Evolutionary conservation across 2,329 filamentous ascomycete species (phyloP).

Genomic region (Botrytis hyacinthi): DNA sequence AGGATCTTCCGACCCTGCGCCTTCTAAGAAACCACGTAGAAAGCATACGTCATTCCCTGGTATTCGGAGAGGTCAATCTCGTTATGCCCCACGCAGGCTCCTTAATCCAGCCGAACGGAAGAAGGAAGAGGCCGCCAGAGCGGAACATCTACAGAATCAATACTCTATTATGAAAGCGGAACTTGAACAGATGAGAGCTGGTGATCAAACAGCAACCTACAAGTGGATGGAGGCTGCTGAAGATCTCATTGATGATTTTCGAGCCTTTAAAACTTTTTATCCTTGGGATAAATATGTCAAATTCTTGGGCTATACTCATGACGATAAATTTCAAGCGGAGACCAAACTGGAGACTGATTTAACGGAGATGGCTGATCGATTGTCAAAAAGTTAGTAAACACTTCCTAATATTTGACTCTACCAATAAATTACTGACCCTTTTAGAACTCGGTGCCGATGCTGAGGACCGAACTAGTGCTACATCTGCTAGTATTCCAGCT

Average conservation of each 20-base stretch:
- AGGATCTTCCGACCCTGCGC: conserved; percentile 2
- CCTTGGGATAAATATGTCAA: conserved; percentile 64
- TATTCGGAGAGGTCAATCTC: conserved; percentile 6
- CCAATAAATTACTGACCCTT: conserved; percentile 22
- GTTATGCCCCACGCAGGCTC: conserved; percentile 19
- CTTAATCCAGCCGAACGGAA: conserved; percentile 40
- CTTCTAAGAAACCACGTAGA: conserved; percentile 19
- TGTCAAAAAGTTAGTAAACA: conserved; percentile 32
- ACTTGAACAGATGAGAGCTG: conserved; percentile 38
- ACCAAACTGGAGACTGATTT: conserved; percentile 35
- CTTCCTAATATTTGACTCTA: background rate
- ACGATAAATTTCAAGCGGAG: conserved; percentile 28
- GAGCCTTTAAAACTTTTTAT: conserved; percentile 62
- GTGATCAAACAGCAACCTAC: conserved; percentile 28
- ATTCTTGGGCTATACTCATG: conserved; percentile 48
- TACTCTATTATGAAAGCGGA: conserved; percentile 46
- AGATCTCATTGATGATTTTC: conserved; percentile 61
- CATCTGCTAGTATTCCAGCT: conserved; percentile 30
- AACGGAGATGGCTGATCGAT: conserved; percentile 34
- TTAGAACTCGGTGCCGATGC: conserved; percentile 33
- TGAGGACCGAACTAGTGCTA: conserved; percentile 22
- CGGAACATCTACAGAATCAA: conserved; percentile 39
- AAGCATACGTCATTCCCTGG: background rate
- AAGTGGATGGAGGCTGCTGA: conserved; percentile 59
- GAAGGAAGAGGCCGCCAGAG: conserved; percentile 38